Conservation (phyloP, 106 monocot genomes). For the Platanthera guangdongensis region DNA sequence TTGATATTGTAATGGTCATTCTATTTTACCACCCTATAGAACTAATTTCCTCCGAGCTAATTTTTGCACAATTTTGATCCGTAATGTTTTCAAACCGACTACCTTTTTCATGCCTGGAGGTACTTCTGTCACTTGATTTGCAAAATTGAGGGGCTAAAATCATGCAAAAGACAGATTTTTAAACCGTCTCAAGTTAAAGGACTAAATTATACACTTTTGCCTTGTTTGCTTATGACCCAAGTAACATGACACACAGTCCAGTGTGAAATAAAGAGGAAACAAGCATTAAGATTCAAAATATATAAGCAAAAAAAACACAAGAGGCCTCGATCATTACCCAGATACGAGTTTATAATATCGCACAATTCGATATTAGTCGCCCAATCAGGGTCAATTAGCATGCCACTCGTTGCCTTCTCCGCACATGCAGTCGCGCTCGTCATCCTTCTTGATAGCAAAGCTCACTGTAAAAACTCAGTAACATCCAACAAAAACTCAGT, state of each 20-base stretch:
- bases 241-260: background rate
- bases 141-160: background rate
- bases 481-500: background rate
- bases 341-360: slow-evolving; percentile 82
- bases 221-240: background rate
- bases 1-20: too few relatives aligned
- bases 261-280: background rate
- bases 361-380: slow-evolving; percentile 87
- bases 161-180: background rate
- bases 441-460: slow-evolving; percentile 10
- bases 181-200: too few relatives aligned
- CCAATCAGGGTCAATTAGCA: slow-evolving; percentile 95
- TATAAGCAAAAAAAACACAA: background rate
- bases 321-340: slow-evolving; percentile 27
- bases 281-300: slow-evolving; percentile 1
- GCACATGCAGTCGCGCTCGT: slow-evolving; percentile 44
- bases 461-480: background rate
- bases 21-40: too few relatives aligned
- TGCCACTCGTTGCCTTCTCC: slow-evolving; percentile 83
- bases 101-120: too few relatives aligned
- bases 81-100: too few relatives aligned
- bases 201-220: background rate
- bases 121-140: too few relatives aligned
- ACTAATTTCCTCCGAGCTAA: too few relatives aligned
- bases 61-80: too few relatives aligned